A percentile compares a stretch with the other conserved stretches of the same genome.
Conservation (phyloP, 2,329 filamentous ascomycete species). For the Botrytis byssoidea region DNA sequence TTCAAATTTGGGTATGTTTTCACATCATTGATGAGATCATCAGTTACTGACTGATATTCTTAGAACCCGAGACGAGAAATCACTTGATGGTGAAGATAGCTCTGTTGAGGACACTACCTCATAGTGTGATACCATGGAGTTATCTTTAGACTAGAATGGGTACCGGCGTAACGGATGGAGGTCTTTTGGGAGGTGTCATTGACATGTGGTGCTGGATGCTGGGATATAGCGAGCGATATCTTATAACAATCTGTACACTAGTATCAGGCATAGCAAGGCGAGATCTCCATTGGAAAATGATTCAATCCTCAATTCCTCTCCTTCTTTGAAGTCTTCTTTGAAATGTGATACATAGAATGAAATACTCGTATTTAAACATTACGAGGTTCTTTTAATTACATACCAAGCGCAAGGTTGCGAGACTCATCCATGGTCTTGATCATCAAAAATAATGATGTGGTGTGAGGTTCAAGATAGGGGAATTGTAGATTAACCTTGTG, state of each 20-base stretch:
- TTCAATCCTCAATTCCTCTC: not conserved
- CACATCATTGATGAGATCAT: not conserved
- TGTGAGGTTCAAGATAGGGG: constrained; percentile 1
- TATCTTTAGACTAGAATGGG: not conserved
- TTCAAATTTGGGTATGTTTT: not conserved
- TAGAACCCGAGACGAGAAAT: not conserved
- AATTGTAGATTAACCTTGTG: not conserved
- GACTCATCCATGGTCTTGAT: not conserved
- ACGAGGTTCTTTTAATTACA: not conserved
- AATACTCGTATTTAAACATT: not conserved
- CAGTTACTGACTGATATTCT: not conserved
- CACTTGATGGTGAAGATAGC: not conserved
- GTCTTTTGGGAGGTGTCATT: not conserved
- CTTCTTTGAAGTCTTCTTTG: too few relatives aligned
- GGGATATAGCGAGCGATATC: not conserved
- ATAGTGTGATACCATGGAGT: not conserved
- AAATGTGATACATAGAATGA: accelerated
- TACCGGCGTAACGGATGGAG: not conserved
- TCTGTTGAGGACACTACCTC: not conserved
- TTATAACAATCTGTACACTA: not conserved
- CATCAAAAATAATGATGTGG: not conserved
- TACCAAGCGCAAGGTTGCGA: not conserved
- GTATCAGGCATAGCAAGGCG: not conserved
- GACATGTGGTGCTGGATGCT: not conserved
- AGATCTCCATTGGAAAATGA: not conserved